Evolutionary conservation across 352 stramenopile species (phyloP), one percentile per base, ranked within the genome.

Genomic region (Globisporangium radiosum): DNA sequence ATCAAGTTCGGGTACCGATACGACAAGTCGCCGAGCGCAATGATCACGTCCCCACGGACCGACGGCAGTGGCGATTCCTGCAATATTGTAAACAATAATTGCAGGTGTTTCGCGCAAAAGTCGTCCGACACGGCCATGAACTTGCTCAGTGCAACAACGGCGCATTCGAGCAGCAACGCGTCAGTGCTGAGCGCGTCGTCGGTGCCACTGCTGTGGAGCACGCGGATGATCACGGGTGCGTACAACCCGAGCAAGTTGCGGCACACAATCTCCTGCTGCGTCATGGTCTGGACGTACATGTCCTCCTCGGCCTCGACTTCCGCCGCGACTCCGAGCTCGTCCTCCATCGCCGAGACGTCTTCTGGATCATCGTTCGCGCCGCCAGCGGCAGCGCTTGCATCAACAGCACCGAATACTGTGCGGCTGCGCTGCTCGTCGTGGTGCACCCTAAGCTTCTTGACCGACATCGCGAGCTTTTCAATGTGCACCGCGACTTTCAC

Each of bases 1-100:
- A 99, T 83, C 56, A 97, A 74, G 65, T 99, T 99, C 5, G 97
- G 97, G 65, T 98, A 99, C 5, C 97, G 91, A 64, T 99, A 98
- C 1, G 92, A 96, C 39, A 99, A 73, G 73, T 99, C 97, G 57
- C 96, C 97, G 7, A 99, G 65, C 6, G 94, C 92, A 51, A 99
- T 95, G 17, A 99, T 95, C 54, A 98, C 93, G 65, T 99, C 98
- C 13, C 91, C 88, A 48, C 95, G 81, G n/a, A 99, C 81, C 0
- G 76, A 87, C 40, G 75, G 75, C 11, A 83, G 63, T 4, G 68
- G 67, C 0, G 82, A 89, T 55, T 87, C 71, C 52, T 92, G 76
- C 4, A 99, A 71, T 17, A 94, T 89, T 52, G 93, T 98, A 62
- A 99, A 98, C 45, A 98, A 54, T 8, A 98, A 73, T 49, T 96